These are phyloP conservation scores for Mortierella sp. DNA, from an alignment of 371 early-diverging fungal genomes.

Conservation along the genomic window DNA sequence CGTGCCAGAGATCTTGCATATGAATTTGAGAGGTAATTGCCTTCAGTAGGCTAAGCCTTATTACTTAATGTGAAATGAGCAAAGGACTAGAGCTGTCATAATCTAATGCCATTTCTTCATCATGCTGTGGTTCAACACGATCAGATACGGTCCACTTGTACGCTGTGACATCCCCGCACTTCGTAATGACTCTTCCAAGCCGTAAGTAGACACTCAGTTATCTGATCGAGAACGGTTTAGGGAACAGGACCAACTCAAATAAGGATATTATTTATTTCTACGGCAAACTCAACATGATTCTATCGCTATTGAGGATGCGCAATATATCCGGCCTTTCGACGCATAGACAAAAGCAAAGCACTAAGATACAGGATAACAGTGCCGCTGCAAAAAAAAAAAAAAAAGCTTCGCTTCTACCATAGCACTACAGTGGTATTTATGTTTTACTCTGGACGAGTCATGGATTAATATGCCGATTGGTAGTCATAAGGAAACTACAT, in stretches of 20 bases:
- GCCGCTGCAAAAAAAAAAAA: too few species aligned
- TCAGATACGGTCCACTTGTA: slow-evolving; percentile 84
- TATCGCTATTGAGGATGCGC: too few species aligned
- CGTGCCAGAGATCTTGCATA: slow-evolving; percentile 86
- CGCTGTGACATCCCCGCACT: slow-evolving; percentile 91
- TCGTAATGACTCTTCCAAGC: slow-evolving; percentile 68
- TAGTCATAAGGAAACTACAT: not conserved
- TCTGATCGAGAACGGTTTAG: not conserved
- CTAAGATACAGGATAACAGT: too few species aligned
- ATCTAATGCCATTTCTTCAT: not conserved
- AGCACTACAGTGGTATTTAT: too few species aligned
- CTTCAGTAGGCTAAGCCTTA: not conserved
- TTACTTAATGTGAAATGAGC: not conserved
- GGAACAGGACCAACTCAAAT: not conserved
- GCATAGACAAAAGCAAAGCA: not conserved
- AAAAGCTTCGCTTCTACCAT: too few species aligned
- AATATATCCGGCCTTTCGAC: too few species aligned
- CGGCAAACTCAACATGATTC: not conserved
- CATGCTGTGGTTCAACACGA: not conserved
- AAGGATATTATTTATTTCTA: not conserved
- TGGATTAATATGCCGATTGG: not conserved
- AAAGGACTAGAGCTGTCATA: not conserved
- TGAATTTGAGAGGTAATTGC: slow-evolving; percentile 83
- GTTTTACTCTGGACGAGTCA: not conserved
- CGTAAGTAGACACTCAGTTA: slow-evolving; percentile 62